Evolutionary conservation across 352 stramenopile species (phyloP), one percentile per base, ranked within the genome.

Genomic region (Pilasporangium apinafurcum): DNA sequence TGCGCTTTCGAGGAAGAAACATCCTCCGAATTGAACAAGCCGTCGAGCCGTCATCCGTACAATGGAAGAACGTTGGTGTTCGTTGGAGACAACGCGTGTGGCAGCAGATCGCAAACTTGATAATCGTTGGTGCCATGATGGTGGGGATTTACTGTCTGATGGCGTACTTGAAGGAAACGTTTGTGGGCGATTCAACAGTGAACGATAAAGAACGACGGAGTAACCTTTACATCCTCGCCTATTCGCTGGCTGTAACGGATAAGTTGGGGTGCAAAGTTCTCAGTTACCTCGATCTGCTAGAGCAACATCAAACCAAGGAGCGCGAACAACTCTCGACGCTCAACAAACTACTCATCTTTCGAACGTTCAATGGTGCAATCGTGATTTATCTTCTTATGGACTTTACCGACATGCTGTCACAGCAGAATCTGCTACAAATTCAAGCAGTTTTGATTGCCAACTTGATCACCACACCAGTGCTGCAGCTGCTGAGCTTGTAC

Each of bases 381-480:
- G 79, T 91, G 22, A 67, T 88, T 8, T 87, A 86, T 34, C 46
- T 88, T 39, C 70, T 88, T 36, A 88, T 78, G 61, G 69, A 83
- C 45, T 83, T 86, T 37, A 67, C 59, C 4, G 78, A 91, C 48
- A 60, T 82, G 27, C 44, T 86, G 12, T 68, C 72, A 16, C 67
- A 82, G 37, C 59, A 75, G 50, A 88, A 86, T 31, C 32, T 91
- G 30, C 46, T 83, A 10, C 78, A 87, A 53, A 81, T 88, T 25
- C 75, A 84, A 29, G 71, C 75, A n/a, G 51, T 87, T 35, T 54
- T 91, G 27, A 85, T 86, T 29, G 75, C 75, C n/a, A 86, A 91
- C 57, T 59, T 86, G 20, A 64, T 83, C 25, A 86, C 72, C 4
- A 76, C 68, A n/a, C 78, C 78, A 0, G 36, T 83, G 21, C 43